Evolutionary conservation across 2,329 filamentous ascomycete species (phyloP).

Genomic region (Ceratocystis papillata): DNA sequence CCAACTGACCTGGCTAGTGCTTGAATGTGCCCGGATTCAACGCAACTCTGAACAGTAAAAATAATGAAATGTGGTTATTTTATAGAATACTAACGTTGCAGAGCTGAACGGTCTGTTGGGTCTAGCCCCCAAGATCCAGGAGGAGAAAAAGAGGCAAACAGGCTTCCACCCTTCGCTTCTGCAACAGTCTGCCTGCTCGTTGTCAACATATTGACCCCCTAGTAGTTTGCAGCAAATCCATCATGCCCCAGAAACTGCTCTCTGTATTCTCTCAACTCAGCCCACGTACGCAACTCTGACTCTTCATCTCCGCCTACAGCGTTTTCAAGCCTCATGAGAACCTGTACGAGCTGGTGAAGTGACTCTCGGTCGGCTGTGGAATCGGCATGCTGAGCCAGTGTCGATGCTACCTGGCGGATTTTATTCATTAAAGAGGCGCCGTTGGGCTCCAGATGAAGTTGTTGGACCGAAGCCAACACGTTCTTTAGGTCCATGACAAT

Average conservation of each 20-base stretch:
- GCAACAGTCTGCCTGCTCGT: background rate
- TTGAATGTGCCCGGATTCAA: background rate
- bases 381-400: constrained; percentile 48
- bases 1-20: background rate
- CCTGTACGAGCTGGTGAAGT: constrained; percentile 20
- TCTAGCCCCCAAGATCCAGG: background rate
- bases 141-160: background rate
- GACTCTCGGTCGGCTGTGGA: constrained; percentile 16
- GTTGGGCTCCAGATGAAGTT: constrained; percentile 73
- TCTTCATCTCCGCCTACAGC: constrained; percentile 22
- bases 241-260: constrained; percentile 24
- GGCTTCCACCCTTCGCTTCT: background rate
- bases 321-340: constrained; percentile 21
- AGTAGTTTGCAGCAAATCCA: constrained; percentile 24
- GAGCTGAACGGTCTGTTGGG: background rate
- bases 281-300: constrained; percentile 22
- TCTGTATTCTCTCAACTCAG: constrained; percentile 20
- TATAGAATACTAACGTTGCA: background rate
- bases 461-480: constrained; percentile 65
- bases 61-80: background rate
- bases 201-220: background rate
- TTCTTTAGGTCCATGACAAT: constrained; percentile 69
- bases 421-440: constrained; percentile 62
- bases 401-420: constrained; percentile 73
- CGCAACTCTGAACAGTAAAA: background rate